Percentiles rank a stretch among this genome's conserved stretches.
phyloP scores from a whole-genome alignment of 2,329 filamentous ascomycete genomes.

The Diaporthe citrichinensis region DNA sequence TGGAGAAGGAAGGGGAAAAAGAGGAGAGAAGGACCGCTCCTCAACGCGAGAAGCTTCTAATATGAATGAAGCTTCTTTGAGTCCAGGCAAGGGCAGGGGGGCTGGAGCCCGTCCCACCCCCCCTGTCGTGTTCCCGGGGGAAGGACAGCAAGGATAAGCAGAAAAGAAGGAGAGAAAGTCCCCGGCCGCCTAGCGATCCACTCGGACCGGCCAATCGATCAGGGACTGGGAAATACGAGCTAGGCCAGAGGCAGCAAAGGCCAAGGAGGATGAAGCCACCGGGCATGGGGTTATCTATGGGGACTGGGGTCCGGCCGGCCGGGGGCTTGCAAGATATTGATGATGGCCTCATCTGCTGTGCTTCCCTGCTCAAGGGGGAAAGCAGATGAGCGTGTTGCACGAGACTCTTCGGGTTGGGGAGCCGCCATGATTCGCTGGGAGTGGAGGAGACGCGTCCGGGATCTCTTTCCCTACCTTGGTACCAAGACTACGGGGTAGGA shows the following conservation, averaged over 20 bases:
- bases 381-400: slow-evolving; percentile 27
- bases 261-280: slow-evolving; percentile 32
- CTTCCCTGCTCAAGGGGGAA: slow-evolving; percentile 9
- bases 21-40: slow-evolving; percentile 5
- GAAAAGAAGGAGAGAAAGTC: slow-evolving; percentile 20
- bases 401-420: slow-evolving; percentile 18
- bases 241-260: slow-evolving; percentile 22
- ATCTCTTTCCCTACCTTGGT: neutral
- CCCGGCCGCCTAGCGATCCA: slow-evolving; percentile 18
- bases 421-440: slow-evolving; percentile 10
- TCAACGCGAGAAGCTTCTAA: slow-evolving; percentile 33
- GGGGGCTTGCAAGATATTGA: slow-evolving; percentile 24
- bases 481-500: neutral
- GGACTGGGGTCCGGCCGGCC: slow-evolving; percentile 8
- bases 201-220: slow-evolving; percentile 28
- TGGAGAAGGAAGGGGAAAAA: slow-evolving; percentile 16
- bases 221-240: slow-evolving; percentile 14
- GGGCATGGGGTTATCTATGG: slow-evolving; percentile 26
- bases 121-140: slow-evolving; percentile 28
- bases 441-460: slow-evolving; percentile 2
- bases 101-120: neutral
- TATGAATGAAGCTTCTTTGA: slow-evolving; percentile 35
- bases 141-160: neutral
- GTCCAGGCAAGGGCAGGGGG: slow-evolving; percentile 11
- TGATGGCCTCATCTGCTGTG: slow-evolving; percentile 38